These are phyloP conservation scores for Tetratostichococcus sp. DNA, from an alignment of 139 green algal species.

Conservation along the genomic window DNA sequence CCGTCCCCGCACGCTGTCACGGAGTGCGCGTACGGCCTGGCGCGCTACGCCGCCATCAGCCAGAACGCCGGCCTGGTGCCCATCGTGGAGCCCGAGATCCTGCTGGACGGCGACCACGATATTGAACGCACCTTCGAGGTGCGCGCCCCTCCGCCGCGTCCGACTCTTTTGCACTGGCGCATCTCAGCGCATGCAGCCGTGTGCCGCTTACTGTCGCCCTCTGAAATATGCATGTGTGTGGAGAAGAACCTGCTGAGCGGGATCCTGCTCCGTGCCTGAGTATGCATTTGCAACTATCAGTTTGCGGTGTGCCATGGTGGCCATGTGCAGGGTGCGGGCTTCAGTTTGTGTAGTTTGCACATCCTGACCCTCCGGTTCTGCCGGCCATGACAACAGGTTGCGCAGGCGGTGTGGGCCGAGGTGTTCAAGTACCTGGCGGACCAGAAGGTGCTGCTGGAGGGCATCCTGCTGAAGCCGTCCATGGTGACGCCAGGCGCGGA, in stretches of 20 bases:
- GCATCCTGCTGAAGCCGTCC: slow-evolving; percentile 98
- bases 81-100: slow-evolving; percentile 98
- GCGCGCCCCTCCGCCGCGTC: no score
- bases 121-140: slow-evolving; percentile 86
- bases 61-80: slow-evolving; percentile 91
- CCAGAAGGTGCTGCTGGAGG: slow-evolving; percentile 97
- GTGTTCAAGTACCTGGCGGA: slow-evolving; percentile 99
- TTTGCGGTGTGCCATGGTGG: no score
- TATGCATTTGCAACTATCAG: no score
- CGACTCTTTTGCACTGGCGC: no score
- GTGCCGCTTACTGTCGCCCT: no score
- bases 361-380: neutral
- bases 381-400: slow-evolving; percentile 65
- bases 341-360: no score
- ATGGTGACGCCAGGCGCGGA: slow-evolving; percentile 99
- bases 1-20: slow-evolving; percentile 66
- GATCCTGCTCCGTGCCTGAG: no score
- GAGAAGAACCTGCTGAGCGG: no score
- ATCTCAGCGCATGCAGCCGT: no score
- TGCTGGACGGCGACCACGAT: slow-evolving; percentile 91
- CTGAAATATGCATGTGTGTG: no score
- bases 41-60: slow-evolving; percentile 94
- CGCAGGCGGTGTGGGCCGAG: slow-evolving; percentile 86
- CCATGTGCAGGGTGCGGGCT: no score
- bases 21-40: slow-evolving; percentile 95